Base-by-base conservation (phyloP, 2,329 filamentous ascomycete genomes). In the Pseudogymnoascus sp. region DNA sequence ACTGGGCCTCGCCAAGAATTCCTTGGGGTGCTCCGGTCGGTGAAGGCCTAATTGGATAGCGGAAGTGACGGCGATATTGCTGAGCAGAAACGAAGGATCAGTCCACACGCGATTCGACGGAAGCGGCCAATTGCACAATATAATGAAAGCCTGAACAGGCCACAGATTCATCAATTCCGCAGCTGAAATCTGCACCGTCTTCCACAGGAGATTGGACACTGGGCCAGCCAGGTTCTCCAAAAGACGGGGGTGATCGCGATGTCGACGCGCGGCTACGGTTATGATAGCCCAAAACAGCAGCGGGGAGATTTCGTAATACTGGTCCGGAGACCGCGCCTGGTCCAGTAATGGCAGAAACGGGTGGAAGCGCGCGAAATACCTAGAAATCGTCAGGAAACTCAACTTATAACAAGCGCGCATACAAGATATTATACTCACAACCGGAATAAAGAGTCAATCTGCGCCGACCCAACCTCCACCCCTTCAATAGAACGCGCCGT, bases 41-140 rank as follows among this genome's bases (percentile, higher is more conserved):
- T 70, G 67, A 4, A 70, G 55, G 0, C 68, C 68, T 42, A 70
- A 63, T 33, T 69, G 68, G 21, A 65, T 68, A 5, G 62, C 65
- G 10, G 65, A 58, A 18, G 64, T 67, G 3, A 68, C 48, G 65
- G 68, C 68, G 27, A 65, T 60, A 4, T 64, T 66, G 12, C 58
- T 65, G 8, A 70, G 60, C 55, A 68, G 67, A 12, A 64, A 64
- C 6, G 65, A 65, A 1, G 64, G 45, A 42, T 69, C 67, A 3
- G 63, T 62, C 12, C 63, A 65, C 25, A 64, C 67, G 37, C 66
- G 66, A 15, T 60, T 62, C 27, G 66, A 64, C 2, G 67, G 68
- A 40, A 70, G 68, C 10, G 67, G 67, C 67, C 69, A 70, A 1
- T 61, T 64, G 36, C 63, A 66, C 1, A 68, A 27, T 9, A 69